Conservation (phyloP, 2,329 filamentous ascomycete genomes). For the Cyphellophora attinorum region DNA sequence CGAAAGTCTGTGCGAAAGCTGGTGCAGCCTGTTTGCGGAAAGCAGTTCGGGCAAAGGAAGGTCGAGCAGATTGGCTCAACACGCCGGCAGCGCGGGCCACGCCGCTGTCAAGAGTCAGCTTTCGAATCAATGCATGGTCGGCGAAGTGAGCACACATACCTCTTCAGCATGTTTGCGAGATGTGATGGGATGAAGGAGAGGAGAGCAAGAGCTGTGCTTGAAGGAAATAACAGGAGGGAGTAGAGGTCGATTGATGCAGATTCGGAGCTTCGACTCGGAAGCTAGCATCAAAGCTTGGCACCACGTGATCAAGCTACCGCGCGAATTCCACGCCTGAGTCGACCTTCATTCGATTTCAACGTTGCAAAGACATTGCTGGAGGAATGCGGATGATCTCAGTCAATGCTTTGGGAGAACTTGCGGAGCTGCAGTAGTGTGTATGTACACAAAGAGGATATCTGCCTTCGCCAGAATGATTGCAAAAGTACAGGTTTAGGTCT, state of each 20-base stretch:
- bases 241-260: no score
- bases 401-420: no score
- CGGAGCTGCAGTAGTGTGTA: neutral
- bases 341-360: no score
- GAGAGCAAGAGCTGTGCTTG: constrained; percentile 1
- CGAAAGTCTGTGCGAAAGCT: constrained; percentile 48
- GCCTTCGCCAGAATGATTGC: constrained; percentile 1
- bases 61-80: constrained; percentile 44
- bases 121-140: constrained; percentile 14
- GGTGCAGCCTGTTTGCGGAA: constrained; percentile 49
- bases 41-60: constrained; percentile 41
- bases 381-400: no score
- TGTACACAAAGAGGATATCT: constrained; percentile 1
- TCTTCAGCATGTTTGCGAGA: constrained; percentile 51
- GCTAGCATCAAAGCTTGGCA: no score
- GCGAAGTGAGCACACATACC: constrained; percentile 43
- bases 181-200: no score
- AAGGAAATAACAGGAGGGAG: no score
- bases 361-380: no score
- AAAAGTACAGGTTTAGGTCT: neutral
- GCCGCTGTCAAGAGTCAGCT: constrained; percentile 41
- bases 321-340: no score
- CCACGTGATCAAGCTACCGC: no score
- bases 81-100: constrained; percentile 57
- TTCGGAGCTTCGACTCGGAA: no score